phyloP scores from a whole-genome alignment of 2,329 filamentous ascomycete genomes.

The Bipolaris bicolor region DNA sequence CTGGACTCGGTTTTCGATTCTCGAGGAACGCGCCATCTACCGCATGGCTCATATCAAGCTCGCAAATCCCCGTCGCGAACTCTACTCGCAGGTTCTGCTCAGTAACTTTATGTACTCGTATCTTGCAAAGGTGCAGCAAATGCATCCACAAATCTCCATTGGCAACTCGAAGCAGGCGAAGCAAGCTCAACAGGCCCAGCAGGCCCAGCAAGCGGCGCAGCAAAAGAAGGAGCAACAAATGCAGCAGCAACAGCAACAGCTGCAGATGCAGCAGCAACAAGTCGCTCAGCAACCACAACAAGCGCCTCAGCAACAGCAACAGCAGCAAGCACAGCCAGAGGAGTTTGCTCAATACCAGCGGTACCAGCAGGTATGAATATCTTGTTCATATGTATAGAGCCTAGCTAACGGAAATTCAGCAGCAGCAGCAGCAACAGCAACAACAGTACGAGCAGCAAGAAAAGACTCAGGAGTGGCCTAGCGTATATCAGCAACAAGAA shows the following conservation, averaged over 20 bases:
- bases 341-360: slow-evolving; percentile 50
- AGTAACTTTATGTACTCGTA: slow-evolving; percentile 99
- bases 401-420: not conserved
- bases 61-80: slow-evolving; percentile 89
- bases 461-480: slow-evolving; percentile 32
- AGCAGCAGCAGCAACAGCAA: slow-evolving; percentile 25
- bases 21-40: slow-evolving; percentile 96
- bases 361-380: slow-evolving; percentile 42
- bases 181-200: slow-evolving; percentile 63
- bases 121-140: slow-evolving; percentile 96
- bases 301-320: slow-evolving; percentile 27
- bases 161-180: slow-evolving; percentile 79
- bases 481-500: slow-evolving; percentile 24
- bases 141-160: slow-evolving; percentile 95
- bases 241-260: slow-evolving; percentile 24
- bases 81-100: slow-evolving; percentile 92
- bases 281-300: slow-evolving; percentile 44
- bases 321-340: slow-evolving; percentile 44
- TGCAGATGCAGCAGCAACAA: slow-evolving; percentile 35
- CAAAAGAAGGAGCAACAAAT: slow-evolving; percentile 56
- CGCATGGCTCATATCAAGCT: slow-evolving; percentile 99
- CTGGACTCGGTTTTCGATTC: slow-evolving; percentile 92
- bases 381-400: fast-evolving
- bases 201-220: slow-evolving; percentile 52
- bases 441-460: slow-evolving; percentile 33